Percentiles rank a stretch among this genome's conserved stretches.
phyloP scores from a whole-genome alignment of 108 stramenopile species.

The Chaetoceros muelleri region DNA sequence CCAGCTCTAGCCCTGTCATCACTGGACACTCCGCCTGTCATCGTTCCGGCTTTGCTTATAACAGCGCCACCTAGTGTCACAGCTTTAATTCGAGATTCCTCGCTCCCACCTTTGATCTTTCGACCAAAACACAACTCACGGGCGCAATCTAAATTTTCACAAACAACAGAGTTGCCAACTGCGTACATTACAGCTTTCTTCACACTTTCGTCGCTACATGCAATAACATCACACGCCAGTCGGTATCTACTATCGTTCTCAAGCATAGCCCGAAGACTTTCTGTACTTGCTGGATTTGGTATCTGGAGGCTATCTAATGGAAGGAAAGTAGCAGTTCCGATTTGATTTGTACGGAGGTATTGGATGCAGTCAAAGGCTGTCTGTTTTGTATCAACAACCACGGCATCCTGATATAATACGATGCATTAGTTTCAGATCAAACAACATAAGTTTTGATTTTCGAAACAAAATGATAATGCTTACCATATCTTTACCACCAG shows the following conservation, averaged over 20 bases:
- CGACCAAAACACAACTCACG: slow-evolving; percentile 73
- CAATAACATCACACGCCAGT: slow-evolving; percentile 83
- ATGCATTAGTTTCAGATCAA: no score
- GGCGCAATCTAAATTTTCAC: slow-evolving; percentile 88
- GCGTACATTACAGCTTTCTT: slow-evolving; percentile 85
- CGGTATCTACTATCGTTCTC: slow-evolving; percentile 69
- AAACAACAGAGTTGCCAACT: slow-evolving; percentile 90
- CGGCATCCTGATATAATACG: slow-evolving; percentile 24
- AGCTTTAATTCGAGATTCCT: slow-evolving; percentile 75
- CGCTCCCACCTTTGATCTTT: slow-evolving; percentile 7
- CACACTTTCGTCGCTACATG: slow-evolving; percentile 67
- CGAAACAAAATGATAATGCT: not conserved
- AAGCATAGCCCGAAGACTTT: slow-evolving; percentile 78
- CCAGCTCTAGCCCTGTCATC: slow-evolving; percentile 61
- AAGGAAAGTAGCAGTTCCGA: slow-evolving; percentile 92
- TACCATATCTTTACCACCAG: slow-evolving; percentile 95
- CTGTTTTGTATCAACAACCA: slow-evolving; percentile 91
- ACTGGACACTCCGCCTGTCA: slow-evolving; percentile 90
- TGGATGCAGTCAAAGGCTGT: slow-evolving; percentile 90
- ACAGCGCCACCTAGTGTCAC: slow-evolving; percentile 91
- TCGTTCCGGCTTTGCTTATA: slow-evolving; percentile 94
- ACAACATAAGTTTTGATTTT: not conserved
- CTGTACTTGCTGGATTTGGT: slow-evolving; percentile 58
- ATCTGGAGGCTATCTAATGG: slow-evolving; percentile 86
- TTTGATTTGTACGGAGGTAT: slow-evolving; percentile 89